Percentiles rank a stretch among this genome's conserved stretches.
phyloP scores from a whole-genome alignment of 768 basidiomycete species.

The Russula virescens region DNA sequence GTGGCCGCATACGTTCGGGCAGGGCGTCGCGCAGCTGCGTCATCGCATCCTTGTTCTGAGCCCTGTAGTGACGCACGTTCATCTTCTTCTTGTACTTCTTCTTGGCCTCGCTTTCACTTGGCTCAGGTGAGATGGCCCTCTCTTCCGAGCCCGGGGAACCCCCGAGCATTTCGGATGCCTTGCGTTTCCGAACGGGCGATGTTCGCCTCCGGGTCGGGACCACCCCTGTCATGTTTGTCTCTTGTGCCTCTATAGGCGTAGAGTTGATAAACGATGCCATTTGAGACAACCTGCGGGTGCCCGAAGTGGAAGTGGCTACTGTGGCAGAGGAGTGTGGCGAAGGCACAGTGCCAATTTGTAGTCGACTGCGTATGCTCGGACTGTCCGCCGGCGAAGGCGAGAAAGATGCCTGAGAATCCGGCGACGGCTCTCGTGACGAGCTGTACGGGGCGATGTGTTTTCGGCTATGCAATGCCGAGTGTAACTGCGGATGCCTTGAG shows the following conservation, averaged over 20 bases:
- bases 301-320: background rate
- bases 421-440: slow-evolving; percentile 17
- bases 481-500: slow-evolving; percentile 14
- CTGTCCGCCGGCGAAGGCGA: slow-evolving; percentile 10
- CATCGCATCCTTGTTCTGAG: slow-evolving; percentile 23
- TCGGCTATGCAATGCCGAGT: background rate
- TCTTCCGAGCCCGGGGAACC: slow-evolving; percentile 15
- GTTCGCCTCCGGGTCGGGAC: background rate
- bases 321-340: background rate
- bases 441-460: background rate
- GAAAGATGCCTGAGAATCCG: slow-evolving; percentile 8
- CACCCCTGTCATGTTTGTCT: background rate
- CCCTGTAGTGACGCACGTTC: slow-evolving; percentile 22
- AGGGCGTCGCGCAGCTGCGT: slow-evolving; percentile 21
- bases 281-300: background rate
- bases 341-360: background rate
- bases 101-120: slow-evolving; percentile 21
- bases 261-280: slow-evolving; percentile 12
- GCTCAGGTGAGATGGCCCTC: slow-evolving; percentile 8
- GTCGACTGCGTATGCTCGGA: background rate
- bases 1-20: slow-evolving; percentile 21
- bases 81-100: slow-evolving; percentile 24
- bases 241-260: slow-evolving; percentile 10
- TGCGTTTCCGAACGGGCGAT: slow-evolving; percentile 17
- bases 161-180: slow-evolving; percentile 20